phyloP scores from a whole-genome alignment of 768 basidiomycete genomes.

The Coprinopsis sp. region DNA sequence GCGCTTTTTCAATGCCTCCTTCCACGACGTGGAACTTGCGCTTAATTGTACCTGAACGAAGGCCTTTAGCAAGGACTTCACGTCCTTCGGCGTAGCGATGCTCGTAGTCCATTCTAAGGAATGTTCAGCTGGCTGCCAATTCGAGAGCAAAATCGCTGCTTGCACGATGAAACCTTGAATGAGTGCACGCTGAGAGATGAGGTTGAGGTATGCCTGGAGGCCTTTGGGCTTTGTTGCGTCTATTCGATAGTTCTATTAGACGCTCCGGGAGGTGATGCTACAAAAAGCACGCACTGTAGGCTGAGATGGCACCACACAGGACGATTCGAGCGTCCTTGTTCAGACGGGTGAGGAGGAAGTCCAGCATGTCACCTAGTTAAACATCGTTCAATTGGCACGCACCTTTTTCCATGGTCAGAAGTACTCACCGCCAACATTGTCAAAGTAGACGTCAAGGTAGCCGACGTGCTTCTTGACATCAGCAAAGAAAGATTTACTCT shows the following conservation, averaged over 20 bases:
- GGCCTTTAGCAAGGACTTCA: conserved; percentile 49
- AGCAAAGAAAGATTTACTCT: conserved; percentile 60
- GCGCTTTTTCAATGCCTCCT: conserved; percentile 67
- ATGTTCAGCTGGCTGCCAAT: not conserved
- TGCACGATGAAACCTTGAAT: conserved; percentile 85
- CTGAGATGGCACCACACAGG: conserved; percentile 85
- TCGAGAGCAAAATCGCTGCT: conserved; percentile 16
- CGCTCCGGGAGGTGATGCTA: not conserved
- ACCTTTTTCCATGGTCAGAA: not conserved
- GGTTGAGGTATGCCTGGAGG: conserved; percentile 56
- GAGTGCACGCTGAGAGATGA: conserved; percentile 75
- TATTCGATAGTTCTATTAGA: conserved; percentile 17
- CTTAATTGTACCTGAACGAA: conserved; percentile 69
- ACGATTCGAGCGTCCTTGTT: conserved; percentile 75
- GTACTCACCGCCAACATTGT: conserved; percentile 63
- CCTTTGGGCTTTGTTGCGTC: conserved; percentile 60
- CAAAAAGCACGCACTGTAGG: conserved; percentile 54
- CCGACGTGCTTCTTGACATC: conserved; percentile 74
- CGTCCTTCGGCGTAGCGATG: conserved; percentile 54
- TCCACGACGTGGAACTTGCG: conserved; percentile 76
- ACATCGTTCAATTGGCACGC: not conserved
- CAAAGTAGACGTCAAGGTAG: conserved; percentile 81
- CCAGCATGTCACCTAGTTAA: conserved; percentile 63
- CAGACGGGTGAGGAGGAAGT: conserved; percentile 68
- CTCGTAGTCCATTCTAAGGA: conserved; percentile 68